Base-by-base conservation (phyloP, 306 rosid genomes). In the Lagenaria siceraria region DNA sequence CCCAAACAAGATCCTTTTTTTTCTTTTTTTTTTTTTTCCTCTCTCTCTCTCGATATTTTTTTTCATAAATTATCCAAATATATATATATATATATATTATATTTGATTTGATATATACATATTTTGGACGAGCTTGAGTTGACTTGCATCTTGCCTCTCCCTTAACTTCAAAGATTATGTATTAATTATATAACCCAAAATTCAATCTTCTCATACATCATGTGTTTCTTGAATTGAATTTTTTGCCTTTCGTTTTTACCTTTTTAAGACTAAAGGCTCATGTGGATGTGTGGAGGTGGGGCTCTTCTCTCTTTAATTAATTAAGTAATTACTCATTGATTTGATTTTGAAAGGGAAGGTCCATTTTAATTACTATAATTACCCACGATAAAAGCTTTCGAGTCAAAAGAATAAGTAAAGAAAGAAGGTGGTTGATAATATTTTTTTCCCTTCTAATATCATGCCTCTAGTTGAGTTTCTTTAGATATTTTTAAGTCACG, bases 71-170 rank as follows among this genome's bases (percentile, higher is more conserved):
- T 53, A 74, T 55, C 53, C 62, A 75, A 75, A 17, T 8, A 33
- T 33, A 18, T 56, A 21, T 10, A 22, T 24, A 55, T 56, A 56
- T 56, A 55, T 55, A 55, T 43, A 43, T 43, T 43, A 38, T 25
- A 12, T 49, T 2, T 71, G 15, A 46, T 52, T 52, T 52, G 9
- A 52, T 52, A 52, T 52, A 52, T 19, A 35, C 35, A 54, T 24
- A 35, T 74, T 58, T 76, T 76, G 79, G 79, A 76, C 49, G 79
- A 43, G 68, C 56, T n/a, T 76, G 79, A 12, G 79, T 76, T 56
- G 79, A 76, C 79, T 63, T 35, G 64, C 25, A 27, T 54, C 14
- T 8, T 10, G 29, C 25, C 24, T 10, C 77, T 18, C 46, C 38
- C 62, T 51, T 21, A 27, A 22, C 61, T 17, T 51, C 48, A 51